Percentiles rank a stretch among this genome's conserved stretches.
Conservation (phyloP, 2,329 filamentous ascomycete species). For the Hypoxylon sp. region DNA sequence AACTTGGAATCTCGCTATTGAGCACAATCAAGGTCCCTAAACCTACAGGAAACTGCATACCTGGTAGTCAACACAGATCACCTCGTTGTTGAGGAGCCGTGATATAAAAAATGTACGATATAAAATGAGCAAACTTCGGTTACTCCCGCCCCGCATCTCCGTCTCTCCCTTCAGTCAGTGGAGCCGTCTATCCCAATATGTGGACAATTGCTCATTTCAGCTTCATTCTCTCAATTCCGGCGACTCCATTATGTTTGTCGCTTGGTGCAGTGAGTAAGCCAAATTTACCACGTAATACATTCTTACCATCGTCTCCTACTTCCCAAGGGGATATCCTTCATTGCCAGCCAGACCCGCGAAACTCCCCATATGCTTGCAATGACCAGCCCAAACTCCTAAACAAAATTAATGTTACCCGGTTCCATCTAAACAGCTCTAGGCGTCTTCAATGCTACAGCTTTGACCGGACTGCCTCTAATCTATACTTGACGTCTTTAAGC, state of each 20-base stretch:
- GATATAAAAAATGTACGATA: slow-evolving; percentile 5
- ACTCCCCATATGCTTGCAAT: slow-evolving; percentile 35
- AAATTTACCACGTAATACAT: slow-evolving; percentile 19
- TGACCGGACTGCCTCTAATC: slow-evolving; percentile 90
- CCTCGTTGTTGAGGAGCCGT: slow-evolving; percentile 2
- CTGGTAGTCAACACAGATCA: background rate
- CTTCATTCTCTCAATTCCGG: slow-evolving; percentile 16
- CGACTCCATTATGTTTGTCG: background rate
- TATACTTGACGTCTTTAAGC: slow-evolving; percentile 94
- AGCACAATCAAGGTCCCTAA: too few relatives aligned
- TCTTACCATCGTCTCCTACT: slow-evolving; percentile 10
- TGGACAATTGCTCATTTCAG: slow-evolving; percentile 26
- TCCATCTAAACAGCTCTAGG: slow-evolving; percentile 5
- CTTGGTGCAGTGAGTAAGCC: too few relatives aligned
- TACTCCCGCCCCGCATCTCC: slow-evolving; percentile 35
- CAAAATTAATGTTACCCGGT: slow-evolving; percentile 13
- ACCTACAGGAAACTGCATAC: too few relatives aligned
- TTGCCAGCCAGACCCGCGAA: slow-evolving; percentile 16
- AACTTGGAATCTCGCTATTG: too few relatives aligned
- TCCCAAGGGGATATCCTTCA: slow-evolving; percentile 9
- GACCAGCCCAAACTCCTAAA: slow-evolving; percentile 14
- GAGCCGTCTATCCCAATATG: slow-evolving; percentile 31
- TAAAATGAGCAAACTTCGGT: slow-evolving; percentile 42
- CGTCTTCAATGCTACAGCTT: slow-evolving; percentile 68
- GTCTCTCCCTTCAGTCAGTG: slow-evolving; percentile 21